Conservation (phyloP, 371 early-diverging fungal species). For the Cokeromyces recurvatus region DNA sequence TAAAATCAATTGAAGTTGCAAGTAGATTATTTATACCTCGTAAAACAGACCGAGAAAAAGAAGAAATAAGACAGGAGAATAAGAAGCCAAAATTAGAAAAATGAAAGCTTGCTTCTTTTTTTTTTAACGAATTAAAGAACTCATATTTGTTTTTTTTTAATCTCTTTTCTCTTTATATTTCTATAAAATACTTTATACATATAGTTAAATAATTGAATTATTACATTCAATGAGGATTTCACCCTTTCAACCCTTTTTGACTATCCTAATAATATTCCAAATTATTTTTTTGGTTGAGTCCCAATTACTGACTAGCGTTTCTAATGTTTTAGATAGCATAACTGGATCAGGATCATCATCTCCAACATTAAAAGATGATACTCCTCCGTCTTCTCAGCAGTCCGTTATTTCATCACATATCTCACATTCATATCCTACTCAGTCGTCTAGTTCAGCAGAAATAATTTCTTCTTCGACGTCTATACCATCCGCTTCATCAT, state of each 20-base stretch:
- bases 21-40: conserved; percentile 51
- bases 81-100: conserved; percentile 36
- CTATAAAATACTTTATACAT: no score
- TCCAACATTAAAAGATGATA: conserved; percentile 5
- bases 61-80: conserved; percentile 34
- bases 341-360: conserved; percentile 4
- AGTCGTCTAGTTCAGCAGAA: no score
- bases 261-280: conserved; percentile 5
- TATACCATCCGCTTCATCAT: no score
- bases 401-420: no score
- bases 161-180: no score
- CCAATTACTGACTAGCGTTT: conserved; percentile 10
- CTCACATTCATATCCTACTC: background rate
- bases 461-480: no score
- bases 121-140: no score
- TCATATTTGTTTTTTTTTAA: no score
- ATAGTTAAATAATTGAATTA: no score
- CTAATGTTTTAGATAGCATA: conserved; percentile 3
- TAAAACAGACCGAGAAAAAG: conserved; percentile 56
- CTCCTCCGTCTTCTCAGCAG: conserved; percentile 1
- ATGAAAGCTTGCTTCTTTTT: conserved; percentile 16
- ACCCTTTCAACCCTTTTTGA: no score
- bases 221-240: no score
- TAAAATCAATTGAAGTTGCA: conserved; percentile 11
- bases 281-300: background rate